Conservation (phyloP, 2,329 filamentous ascomycete genomes). For the Teratosphaeria gauchensis region DNA sequence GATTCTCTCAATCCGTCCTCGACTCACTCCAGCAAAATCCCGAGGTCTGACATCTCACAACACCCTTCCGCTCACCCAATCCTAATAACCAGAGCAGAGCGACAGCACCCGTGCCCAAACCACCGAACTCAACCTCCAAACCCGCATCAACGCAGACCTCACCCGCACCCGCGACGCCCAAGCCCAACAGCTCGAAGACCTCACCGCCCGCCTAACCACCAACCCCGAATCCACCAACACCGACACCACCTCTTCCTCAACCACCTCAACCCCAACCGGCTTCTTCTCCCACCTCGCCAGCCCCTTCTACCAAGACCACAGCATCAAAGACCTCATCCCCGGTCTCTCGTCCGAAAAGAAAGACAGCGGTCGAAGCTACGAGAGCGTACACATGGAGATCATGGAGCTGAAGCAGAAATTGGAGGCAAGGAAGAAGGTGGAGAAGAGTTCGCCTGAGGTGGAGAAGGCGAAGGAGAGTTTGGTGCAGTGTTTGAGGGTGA, state of each 20-base stretch:
- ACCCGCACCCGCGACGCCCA: slow-evolving; percentile 66
- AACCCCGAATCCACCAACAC: slow-evolving; percentile 15
- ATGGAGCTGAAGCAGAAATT: slow-evolving; percentile 44
- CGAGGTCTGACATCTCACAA: slow-evolving; percentile 53
- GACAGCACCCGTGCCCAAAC: slow-evolving; percentile 76
- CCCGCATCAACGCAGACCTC: slow-evolving; percentile 77
- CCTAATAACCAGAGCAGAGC: slow-evolving; percentile 48
- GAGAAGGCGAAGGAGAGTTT: slow-evolving; percentile 67
- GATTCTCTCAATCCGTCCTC: slow-evolving; percentile 72
- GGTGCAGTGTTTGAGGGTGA: slow-evolving; percentile 67
- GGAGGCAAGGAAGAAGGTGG: slow-evolving; percentile 46
- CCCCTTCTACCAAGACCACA: slow-evolving; percentile 27
- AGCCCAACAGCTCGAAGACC: slow-evolving; percentile 55
- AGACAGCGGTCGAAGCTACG: slow-evolving; percentile 37
- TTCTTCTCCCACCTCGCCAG: slow-evolving; percentile 24
- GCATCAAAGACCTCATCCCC: slow-evolving; percentile 29
- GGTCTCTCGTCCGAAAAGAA: background rate
- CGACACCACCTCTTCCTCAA: background rate
- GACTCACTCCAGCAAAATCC: slow-evolving; percentile 74
- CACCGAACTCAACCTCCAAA: slow-evolving; percentile 79
- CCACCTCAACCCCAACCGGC: slow-evolving; percentile 12
- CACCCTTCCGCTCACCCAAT: background rate
- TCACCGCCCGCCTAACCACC: slow-evolving; percentile 47
- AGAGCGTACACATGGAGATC: slow-evolving; percentile 48
- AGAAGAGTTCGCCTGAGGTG: slow-evolving; percentile 59